These are phyloP conservation scores for Mentha longifolia DNA, from an alignment of 257 asterid species.

Conservation along the genomic window DNA sequence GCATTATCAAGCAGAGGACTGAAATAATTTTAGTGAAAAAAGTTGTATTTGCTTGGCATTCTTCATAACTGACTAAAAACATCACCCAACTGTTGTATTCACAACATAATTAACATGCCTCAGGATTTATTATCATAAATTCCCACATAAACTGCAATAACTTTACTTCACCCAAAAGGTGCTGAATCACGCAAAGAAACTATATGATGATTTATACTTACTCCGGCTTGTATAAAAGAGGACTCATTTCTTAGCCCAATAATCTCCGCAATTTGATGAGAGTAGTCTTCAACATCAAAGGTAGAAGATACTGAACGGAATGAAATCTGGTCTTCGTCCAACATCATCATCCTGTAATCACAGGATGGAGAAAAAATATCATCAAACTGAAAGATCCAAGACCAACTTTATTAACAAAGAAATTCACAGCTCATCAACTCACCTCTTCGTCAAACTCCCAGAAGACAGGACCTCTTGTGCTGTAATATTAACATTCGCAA, in stretches of 20 bases:
- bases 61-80: neutral
- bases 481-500: conserved; percentile 93
- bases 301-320: conserved; percentile 86
- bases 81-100: neutral
- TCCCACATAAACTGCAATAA: conserved; percentile 16
- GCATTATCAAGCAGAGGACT: neutral
- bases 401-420: conserved; percentile 20
- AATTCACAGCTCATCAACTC: conserved; percentile 35
- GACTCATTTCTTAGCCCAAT: conserved; percentile 89
- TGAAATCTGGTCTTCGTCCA: conserved; percentile 97
- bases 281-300: conserved; percentile 95
- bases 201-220: conserved; percentile 47
- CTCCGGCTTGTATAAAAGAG: conserved; percentile 86
- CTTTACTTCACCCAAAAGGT: neutral
- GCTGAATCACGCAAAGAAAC: conserved; percentile 5
- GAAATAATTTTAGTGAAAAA: neutral
- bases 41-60: neutral
- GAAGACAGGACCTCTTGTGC: conserved; percentile 97
- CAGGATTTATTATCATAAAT: neutral
- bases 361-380: conserved; percentile 14
- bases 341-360: conserved; percentile 91
- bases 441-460: conserved; percentile 96
- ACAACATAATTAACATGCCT: conserved; percentile 1
- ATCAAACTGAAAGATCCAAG: neutral
- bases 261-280: conserved; percentile 98